A percentile compares a stretch with the other conserved stretches of the same genome.
phyloP scores from a whole-genome alignment of 169 alveolate species.

The Eimeria necatrix region DNA sequence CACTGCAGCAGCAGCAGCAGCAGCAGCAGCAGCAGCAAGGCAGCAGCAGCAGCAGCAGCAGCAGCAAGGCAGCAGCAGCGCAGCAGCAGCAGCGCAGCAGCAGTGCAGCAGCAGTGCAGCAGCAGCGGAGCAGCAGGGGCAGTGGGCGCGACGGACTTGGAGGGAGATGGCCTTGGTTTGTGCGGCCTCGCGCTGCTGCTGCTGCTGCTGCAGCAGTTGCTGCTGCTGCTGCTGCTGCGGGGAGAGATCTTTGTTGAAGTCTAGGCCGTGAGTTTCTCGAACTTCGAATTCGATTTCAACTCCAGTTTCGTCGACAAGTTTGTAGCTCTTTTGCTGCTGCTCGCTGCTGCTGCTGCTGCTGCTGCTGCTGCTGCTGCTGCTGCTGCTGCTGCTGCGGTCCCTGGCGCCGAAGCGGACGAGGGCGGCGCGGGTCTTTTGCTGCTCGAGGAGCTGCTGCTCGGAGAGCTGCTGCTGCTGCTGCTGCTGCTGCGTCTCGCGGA shows the following conservation, averaged over 20 bases:
- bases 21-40: background rate
- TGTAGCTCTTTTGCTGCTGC: too few relatives aligned
- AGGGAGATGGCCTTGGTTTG: constrained; percentile 6
- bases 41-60: constrained; percentile 22
- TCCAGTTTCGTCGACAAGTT: constrained; percentile 78
- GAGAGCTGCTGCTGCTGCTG: constrained; percentile 74
- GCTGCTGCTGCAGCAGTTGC: background rate
- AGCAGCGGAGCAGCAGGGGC: background rate
- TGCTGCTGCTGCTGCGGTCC: constrained; percentile 23
- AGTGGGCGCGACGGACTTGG: constrained; percentile 19
- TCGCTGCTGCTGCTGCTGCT: background rate
- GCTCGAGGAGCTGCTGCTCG: constrained; percentile 81
- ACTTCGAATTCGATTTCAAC: constrained; percentile 73
- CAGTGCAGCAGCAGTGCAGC: background rate
- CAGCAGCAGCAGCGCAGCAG: background rate
- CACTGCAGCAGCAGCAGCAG: background rate
- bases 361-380: background rate
- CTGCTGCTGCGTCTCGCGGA: too few relatives aligned
- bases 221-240: background rate
- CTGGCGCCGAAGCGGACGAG: constrained; percentile 79
- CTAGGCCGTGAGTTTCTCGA: constrained; percentile 72
- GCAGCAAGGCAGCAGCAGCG: background rate
- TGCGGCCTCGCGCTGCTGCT: background rate
- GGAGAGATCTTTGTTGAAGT: constrained; percentile 51
- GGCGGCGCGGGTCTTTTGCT: constrained; percentile 80